Evolutionary conservation across 2,329 filamentous ascomycete genomes (phyloP).

Genomic region (Fusarium euwallaceae): DNA sequence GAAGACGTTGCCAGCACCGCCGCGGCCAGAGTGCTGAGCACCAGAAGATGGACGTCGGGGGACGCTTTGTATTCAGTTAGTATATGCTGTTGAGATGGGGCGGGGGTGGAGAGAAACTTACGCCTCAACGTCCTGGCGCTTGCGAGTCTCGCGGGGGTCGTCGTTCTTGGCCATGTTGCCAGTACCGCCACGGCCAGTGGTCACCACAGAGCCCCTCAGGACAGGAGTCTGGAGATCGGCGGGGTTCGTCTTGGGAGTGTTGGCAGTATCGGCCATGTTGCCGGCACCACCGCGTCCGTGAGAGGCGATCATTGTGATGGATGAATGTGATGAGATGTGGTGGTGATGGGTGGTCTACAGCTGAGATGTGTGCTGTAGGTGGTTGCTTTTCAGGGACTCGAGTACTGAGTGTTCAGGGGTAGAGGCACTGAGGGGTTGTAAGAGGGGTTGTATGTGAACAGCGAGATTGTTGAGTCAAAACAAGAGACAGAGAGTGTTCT

Average conservation of each 20-base stretch:
- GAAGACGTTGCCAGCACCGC: conserved; percentile 80
- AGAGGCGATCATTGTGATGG: conserved; percentile 64
- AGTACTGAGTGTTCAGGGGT: not conserved
- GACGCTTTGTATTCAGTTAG: conserved; percentile 54
- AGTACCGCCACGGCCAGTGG: conserved; percentile 88
- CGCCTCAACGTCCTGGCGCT: conserved; percentile 86
- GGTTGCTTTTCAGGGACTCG: not conserved
- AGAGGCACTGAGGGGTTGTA: not conserved
- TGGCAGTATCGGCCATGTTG: conserved; percentile 72
- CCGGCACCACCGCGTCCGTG: conserved; percentile 85
- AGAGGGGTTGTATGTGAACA: not conserved
- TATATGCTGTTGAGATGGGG: not conserved
- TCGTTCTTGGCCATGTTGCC: conserved; percentile 87
- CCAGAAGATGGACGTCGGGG: conserved; percentile 69
- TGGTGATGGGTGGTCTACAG: not conserved
- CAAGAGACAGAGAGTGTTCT: not conserved
- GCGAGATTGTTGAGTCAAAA: not conserved
- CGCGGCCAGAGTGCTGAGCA: conserved; percentile 77
- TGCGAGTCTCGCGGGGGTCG: conserved; percentile 79
- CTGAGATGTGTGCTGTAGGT: not conserved
- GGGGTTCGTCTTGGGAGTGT: conserved; percentile 65
- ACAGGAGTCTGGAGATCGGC: conserved; percentile 84
- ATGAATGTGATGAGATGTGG: not conserved
- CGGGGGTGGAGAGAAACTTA: conserved; percentile 55
- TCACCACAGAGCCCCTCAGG: conserved; percentile 86